Conservation (phyloP, 129 eudicot genomes). For the Tagetes erecta region DNA sequence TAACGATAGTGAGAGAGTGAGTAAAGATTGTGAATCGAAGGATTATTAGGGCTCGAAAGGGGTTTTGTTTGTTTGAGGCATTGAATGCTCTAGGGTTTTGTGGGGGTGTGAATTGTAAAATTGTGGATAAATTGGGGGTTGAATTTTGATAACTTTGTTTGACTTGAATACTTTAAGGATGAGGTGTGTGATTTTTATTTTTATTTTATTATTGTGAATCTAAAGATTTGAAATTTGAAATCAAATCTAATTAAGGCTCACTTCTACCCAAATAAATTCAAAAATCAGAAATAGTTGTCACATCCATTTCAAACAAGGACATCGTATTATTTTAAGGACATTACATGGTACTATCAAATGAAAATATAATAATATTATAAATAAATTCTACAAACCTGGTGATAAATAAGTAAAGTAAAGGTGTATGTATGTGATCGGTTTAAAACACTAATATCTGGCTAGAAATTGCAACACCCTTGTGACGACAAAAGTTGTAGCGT, state of each 20-base stretch:
- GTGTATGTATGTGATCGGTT: too few species aligned
- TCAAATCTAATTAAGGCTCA: too few species aligned
- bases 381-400: too few species aligned
- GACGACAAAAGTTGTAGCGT: too few species aligned
- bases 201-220: neutral
- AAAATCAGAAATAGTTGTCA: neutral
- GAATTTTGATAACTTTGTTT: neutral
- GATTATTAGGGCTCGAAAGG: slow-evolving; percentile 28
- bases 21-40: slow-evolving; percentile 18
- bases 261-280: too few species aligned
- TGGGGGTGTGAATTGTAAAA: slow-evolving; percentile 29
- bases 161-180: neutral
- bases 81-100: slow-evolving; percentile 42
- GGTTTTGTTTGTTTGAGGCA: slow-evolving; percentile 21
- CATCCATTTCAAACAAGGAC: neutral
- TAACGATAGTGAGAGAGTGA: slow-evolving; percentile 13
- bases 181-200: neutral
- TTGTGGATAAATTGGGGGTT: neutral
- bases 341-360: too few species aligned
- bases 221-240: neutral
- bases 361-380: too few species aligned
- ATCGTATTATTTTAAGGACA: too few species aligned
- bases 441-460: too few species aligned
- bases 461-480: too few species aligned
- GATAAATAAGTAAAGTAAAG: too few species aligned